Evolutionary conservation across 805 yeast genomes (phyloP), one percentile per base, ranked within the genome.

Genomic region (Schwanniomyces pseudopolymorphus): DNA sequence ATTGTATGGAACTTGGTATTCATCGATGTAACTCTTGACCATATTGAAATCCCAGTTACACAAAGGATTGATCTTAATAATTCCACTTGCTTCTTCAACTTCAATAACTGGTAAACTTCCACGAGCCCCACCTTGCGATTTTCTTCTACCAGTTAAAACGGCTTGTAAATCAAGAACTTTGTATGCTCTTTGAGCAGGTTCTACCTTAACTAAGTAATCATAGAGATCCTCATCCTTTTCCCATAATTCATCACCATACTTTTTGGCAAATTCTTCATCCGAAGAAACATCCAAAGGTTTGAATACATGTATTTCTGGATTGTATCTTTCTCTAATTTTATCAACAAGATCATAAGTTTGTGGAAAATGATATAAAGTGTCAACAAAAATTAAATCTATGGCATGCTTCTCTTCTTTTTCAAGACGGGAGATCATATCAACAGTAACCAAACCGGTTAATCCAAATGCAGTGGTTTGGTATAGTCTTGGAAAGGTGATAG

Each of bases 401-500:
- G 84, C 77, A 38, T 68, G 64, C 21, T 47, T 40, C 3, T 27
- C 27, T 5, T 28, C 38, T 9, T 39, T 48, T n/a, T 47, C 45
- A 40, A 84, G 56, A 59, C 83, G 80, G 26, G 86, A 77, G 24
- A 91, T 66, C 78, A 91, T 87, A 63, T 91, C 97, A 37, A 88
- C 73, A 10, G 92, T 91, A 25, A 87, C 96, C 48, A 92, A 68
- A 0, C 98, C 98, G 1, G 97, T 88, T 40, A 92, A 75, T 0
- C 98, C 98, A 67, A 92, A 90, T 1, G 98, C 98, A 0, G 98
- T 89, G 1, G 96, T 90, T 67, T 92, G 98, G 59, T 64, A 91
- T 33, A 92, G 70, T 35, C 82, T 75, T 2, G 96, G 96, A 58
- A 91, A 84, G 0, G 96, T 89, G n/a, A 79, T 64, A 13, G 85